Evolutionary conservation across 2,329 filamentous ascomycete species (phyloP), one percentile per base, ranked within the genome.

Genomic region (Berkeleyomyces rouxiae): DNA sequence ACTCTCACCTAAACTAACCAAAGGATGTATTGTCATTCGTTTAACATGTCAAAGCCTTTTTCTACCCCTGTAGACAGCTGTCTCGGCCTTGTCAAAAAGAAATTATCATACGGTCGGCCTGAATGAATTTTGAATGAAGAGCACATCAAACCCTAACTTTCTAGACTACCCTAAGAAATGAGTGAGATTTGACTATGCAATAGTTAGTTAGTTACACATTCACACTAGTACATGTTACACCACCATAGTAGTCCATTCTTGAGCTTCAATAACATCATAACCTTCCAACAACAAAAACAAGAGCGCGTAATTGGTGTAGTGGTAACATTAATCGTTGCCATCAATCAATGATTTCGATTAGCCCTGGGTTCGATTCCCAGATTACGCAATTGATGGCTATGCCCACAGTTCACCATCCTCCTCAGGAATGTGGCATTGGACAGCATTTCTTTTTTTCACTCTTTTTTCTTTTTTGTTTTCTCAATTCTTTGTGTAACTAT

Each of bases 41-140:
- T 58, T 2, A 11, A 58, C 23, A 9, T 58, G 55, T 42, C 16
- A 40, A 23, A 23, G 33, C 10, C 31, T 43, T 42, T 33, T 9
- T 23, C 11, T n/a, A 23, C 39, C 55, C 40, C 13, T 40, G 40
- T 37, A n/a, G 55, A 58, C 55, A 58, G 55, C 16, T 43, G 40
- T 40, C 55, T 33, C 39, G 16, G 55, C 62, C 46, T 62, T 61
- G 65, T 62, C 61, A 55, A 65, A 65, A 49, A 23, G 23, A 23
- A 23, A 23, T 23, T 23, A 23, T 23, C 23, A 23, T 23, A 23
- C 23, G 23, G 2, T 23, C 2, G 23, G 23, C 23, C 23, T 23
- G 23, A 2, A 23, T 23, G 23, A 23, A 23, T 23, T 23, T 23
- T 1, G 23, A 23, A 23, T 23, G 65, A 58, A 55, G 11, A n/a